phyloP scores from a whole-genome alignment of 306 rosid genomes.

The Betula pendula region DNA sequence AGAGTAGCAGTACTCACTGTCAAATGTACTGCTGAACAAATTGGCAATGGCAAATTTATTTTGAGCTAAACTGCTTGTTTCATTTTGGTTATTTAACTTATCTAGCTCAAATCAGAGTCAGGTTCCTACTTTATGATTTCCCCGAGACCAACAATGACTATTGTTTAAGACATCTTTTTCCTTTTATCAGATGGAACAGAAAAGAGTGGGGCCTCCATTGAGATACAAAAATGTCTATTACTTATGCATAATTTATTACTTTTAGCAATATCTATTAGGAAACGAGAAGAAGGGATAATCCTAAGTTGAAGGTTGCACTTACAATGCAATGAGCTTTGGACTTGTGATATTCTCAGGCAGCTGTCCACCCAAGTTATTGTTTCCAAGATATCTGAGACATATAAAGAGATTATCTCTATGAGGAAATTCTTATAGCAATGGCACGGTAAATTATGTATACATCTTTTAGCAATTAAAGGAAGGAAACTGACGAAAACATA shows the following conservation, averaged over 20 bases:
- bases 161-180: too few relatives aligned
- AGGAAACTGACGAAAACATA: not conserved
- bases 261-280: not conserved
- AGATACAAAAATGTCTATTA: not conserved
- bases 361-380: slow-evolving; percentile 38
- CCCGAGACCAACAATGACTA: too few relatives aligned
- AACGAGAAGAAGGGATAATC: slow-evolving; percentile 1
- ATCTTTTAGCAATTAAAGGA: not conserved
- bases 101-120: too few relatives aligned
- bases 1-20: not conserved
- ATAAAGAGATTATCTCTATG: not conserved
- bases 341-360: slow-evolving; percentile 26
- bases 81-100: too few relatives aligned
- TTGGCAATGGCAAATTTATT: too few relatives aligned
- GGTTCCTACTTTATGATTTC: too few relatives aligned
- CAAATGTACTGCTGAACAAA: too few relatives aligned
- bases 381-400: slow-evolving; percentile 36
- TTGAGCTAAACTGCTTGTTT: too few relatives aligned
- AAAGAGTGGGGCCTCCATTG: not conserved
- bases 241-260: not conserved
- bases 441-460: not conserved
- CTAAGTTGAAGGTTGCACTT: slow-evolving; percentile 26
- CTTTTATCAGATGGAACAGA: not conserved
- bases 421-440: not conserved
- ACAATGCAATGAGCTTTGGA: slow-evolving; percentile 37